Percentiles rank a stretch among this genome's conserved stretches.
phyloP scores from a whole-genome alignment of 495 filamentous ascomycete species.

The Penicillium arizonense region DNA sequence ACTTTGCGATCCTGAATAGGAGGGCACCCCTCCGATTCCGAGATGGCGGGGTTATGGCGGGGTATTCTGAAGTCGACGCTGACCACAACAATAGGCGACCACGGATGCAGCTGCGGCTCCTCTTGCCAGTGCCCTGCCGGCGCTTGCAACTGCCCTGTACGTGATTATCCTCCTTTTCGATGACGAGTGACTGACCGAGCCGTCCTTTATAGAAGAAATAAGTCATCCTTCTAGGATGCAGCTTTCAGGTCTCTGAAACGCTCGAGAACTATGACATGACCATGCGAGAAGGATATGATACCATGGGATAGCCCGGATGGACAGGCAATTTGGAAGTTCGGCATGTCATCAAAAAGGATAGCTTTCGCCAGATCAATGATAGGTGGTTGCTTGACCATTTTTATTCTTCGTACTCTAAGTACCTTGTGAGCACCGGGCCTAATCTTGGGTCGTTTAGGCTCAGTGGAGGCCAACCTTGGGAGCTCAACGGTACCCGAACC shows the following conservation, averaged over 20 bases:
- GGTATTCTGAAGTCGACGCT: constrained; percentile 17
- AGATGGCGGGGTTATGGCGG: constrained; percentile 29
- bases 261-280: not conserved
- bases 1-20: not conserved
- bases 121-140: constrained; percentile 49
- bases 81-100: constrained; percentile 31
- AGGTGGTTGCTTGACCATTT: constrained; percentile 14
- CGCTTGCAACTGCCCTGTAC: constrained; percentile 45
- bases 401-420: constrained; percentile 23
- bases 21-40: not conserved
- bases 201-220: constrained; percentile 23
- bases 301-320: not conserved
- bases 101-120: constrained; percentile 45
- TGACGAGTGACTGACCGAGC: constrained; percentile 11
- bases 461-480: constrained; percentile 3
- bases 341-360: constrained; percentile 1
- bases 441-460: constrained; percentile 13
- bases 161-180: constrained; percentile 6
- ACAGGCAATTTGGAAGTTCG: not conserved
- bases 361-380: constrained; percentile 7
- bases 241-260: constrained; percentile 1
- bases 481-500: constrained; percentile 9
- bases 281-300: not conserved
- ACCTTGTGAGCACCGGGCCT: constrained; percentile 28
- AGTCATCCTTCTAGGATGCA: constrained; percentile 9